A percentile compares a stretch with the other conserved stretches of the same genome.
Conservation (phyloP, 768 basidiomycete species). For the Leccinum fibrillosum region DNA sequence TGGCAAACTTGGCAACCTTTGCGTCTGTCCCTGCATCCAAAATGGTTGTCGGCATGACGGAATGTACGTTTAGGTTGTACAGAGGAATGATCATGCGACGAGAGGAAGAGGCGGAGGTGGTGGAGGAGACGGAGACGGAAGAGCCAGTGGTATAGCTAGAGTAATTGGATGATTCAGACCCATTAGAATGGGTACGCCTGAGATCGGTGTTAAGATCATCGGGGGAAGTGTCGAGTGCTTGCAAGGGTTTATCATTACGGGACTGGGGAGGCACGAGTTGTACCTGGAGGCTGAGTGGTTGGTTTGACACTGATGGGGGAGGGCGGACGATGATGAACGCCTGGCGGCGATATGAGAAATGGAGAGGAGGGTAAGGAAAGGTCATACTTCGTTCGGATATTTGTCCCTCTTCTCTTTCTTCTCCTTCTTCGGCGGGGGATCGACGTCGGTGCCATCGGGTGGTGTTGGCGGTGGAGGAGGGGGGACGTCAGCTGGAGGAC, state of each 20-base stretch:
- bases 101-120: conserved; percentile 42
- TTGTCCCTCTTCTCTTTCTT: conserved; percentile 35
- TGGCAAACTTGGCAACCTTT: conserved; percentile 75
- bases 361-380: conserved; percentile 3
- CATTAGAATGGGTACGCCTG: conserved; percentile 35
- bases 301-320: conserved; percentile 79
- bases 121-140: conserved; percentile 42
- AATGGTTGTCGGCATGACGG: conserved; percentile 81
- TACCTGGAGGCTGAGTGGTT: conserved; percentile 87
- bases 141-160: conserved; percentile 50
- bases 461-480: conserved; percentile 9
- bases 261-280: conserved; percentile 74
- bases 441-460: conserved; percentile 20
- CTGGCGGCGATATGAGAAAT: conserved; percentile 37
- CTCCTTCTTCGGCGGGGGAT: conserved; percentile 44
- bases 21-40: conserved; percentile 88
- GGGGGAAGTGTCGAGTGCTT: conserved; percentile 42
- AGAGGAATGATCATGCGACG: conserved; percentile 81
- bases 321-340: conserved; percentile 91
- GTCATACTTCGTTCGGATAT: conserved; percentile 46
- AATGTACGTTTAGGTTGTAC: conserved; percentile 86
- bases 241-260: conserved; percentile 39
- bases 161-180: conserved; percentile 47
- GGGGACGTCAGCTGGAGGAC: conserved; percentile 18
- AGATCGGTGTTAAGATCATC: conserved; percentile 30